Evolutionary conservation across 441 rosid species (phyloP).

Genomic region (Geranium incanum): DNA sequence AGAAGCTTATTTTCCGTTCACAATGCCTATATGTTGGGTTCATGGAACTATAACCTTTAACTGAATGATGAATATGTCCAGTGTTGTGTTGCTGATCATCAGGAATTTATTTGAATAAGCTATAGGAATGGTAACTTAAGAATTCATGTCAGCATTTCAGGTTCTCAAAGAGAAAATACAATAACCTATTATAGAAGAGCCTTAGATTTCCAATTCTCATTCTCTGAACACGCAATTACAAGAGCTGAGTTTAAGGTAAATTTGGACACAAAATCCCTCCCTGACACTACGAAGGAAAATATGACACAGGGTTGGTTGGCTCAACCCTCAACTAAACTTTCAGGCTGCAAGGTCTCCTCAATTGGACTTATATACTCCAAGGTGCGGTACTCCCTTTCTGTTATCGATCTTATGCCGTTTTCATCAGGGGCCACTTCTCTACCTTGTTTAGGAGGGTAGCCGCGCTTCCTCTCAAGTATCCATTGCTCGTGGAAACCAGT

Average conservation of each 20-base stretch:
- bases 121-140: neutral
- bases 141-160: neutral
- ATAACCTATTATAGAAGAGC: neutral
- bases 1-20: neutral
- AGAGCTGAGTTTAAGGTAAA: constrained; percentile 19
- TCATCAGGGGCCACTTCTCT: constrained; percentile 50
- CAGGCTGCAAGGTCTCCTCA: constrained; percentile 9
- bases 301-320: neutral
- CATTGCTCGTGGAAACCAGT: constrained; percentile 84
- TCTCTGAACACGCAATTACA: constrained; percentile 1
- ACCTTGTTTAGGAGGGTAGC: constrained; percentile 69
- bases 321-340: constrained; percentile 28
- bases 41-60: neutral
- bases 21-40: neutral
- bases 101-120: neutral
- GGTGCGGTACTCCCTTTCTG: constrained; percentile 56
- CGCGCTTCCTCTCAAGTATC: constrained; percentile 48
- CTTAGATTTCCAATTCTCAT: constrained; percentile 5
- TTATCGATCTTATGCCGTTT: constrained; percentile 50
- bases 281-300: neutral
- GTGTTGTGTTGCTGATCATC: neutral
- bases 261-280: constrained; percentile 15
- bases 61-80: neutral
- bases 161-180: neutral
- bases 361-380: constrained; percentile 21